Evolutionary conservation across 345 rosid species (phyloP).

Genomic region (Syzygium oleosum): DNA sequence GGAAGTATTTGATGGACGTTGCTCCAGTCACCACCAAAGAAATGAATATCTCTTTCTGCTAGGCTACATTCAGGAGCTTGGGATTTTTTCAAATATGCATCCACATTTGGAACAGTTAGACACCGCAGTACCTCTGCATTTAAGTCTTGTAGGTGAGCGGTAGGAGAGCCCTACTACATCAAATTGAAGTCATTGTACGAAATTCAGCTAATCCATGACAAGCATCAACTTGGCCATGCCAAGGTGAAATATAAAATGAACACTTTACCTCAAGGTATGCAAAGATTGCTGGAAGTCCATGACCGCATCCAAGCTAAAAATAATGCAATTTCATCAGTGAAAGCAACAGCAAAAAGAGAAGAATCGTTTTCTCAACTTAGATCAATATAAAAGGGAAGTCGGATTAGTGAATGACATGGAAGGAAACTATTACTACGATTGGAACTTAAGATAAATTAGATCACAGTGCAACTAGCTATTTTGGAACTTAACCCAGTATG

Average conservation of each 20-base stretch:
- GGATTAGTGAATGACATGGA: not conserved
- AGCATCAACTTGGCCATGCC: not conserved
- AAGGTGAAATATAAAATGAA: not conserved
- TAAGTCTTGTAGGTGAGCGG: conserved; percentile 82
- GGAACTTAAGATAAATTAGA: not conserved
- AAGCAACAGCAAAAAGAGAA: not conserved
- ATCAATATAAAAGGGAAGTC: not conserved
- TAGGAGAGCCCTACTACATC: conserved; percentile 49
- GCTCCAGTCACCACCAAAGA: conserved; percentile 90
- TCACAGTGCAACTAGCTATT: not conserved
- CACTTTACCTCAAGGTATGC: conserved; percentile 65
- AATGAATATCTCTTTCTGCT: conserved; percentile 21
- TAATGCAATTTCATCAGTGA: not conserved
- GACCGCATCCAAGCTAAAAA: conserved; percentile 92
- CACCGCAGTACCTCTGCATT: conserved; percentile 78
- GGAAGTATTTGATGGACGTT: conserved; percentile 63
- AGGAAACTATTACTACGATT: not conserved
- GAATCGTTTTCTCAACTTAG: not conserved
- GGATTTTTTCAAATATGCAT: conserved; percentile 32
- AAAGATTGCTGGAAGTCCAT: conserved; percentile 82
- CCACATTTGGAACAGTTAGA: conserved; percentile 76
- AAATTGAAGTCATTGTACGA: not conserved
- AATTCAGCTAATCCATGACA: not conserved
- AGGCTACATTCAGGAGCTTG: conserved; percentile 5
- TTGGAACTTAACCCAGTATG: not conserved